Evolutionary conservation across 2,329 filamentous ascomycete genomes (phyloP).

Genomic region (Botryosphaeria dothidea): DNA sequence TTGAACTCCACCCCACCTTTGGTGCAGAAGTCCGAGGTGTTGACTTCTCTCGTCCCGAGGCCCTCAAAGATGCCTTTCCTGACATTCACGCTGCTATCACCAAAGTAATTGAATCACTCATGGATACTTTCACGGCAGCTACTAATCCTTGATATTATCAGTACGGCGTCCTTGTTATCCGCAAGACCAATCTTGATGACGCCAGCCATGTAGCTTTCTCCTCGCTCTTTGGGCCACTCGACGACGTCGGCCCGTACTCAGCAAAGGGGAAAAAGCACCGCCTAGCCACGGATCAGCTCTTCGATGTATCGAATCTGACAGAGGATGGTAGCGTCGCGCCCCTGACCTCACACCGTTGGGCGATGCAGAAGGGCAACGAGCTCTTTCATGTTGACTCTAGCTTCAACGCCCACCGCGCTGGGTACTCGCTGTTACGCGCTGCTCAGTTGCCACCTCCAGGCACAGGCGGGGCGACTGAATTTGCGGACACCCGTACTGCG

Average conservation of each 20-base stretch:
- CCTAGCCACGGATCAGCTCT: conserved; percentile 52
- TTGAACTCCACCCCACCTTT: conserved; percentile 39
- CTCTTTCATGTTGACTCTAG: conserved; percentile 33
- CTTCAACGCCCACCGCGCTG: conserved; percentile 32
- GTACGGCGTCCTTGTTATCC: conserved; percentile 57
- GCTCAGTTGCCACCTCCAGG: conserved; percentile 28
- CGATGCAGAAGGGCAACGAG: conserved; percentile 40
- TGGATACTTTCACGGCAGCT: background rate
- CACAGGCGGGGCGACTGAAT: conserved; percentile 31
- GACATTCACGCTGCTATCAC: conserved; percentile 39
- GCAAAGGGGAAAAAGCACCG: conserved; percentile 49
- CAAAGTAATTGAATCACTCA: conserved; percentile 28
- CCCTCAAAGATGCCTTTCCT: conserved; percentile 35
- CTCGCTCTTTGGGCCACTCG: conserved; percentile 54
- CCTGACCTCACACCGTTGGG: conserved; percentile 43
- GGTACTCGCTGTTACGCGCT: conserved; percentile 28
- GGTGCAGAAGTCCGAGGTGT: conserved; percentile 41
- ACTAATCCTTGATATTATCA: conserved; percentile 25
- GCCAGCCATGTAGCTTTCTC: conserved; percentile 54
- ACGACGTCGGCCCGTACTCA: conserved; percentile 55
- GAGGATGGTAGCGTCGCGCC: conserved; percentile 46
- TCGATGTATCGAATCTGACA: conserved; percentile 60
- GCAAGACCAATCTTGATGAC: conserved; percentile 53
- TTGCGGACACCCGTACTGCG: conserved; percentile 29
- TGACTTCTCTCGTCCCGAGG: conserved; percentile 33